Conservation (phyloP, 2,329 filamentous ascomycete species). For the Alternaria angustiovoidea region DNA sequence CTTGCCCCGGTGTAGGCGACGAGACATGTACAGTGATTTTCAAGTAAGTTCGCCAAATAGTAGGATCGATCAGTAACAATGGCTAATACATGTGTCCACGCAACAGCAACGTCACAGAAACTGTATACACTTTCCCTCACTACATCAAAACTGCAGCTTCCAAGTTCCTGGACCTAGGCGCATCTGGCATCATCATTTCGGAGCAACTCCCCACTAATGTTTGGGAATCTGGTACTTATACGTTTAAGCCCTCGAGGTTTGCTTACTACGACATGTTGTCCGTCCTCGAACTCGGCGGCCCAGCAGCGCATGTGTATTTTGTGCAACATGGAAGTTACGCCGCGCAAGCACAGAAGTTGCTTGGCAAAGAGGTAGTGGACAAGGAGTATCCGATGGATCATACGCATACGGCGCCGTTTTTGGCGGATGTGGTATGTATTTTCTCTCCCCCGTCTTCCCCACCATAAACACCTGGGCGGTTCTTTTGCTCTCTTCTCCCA, state of each 20-base stretch:
- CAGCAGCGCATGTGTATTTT: conserved; percentile 45
- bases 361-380: conserved; percentile 27
- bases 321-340: conserved; percentile 66
- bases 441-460: background rate
- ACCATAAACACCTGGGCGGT: background rate
- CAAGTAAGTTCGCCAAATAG: background rate
- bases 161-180: conserved; percentile 63
- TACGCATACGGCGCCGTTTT: conserved; percentile 35
- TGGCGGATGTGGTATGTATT: conserved; percentile 24
- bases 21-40: background rate
- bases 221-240: background rate
- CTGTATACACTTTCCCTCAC: conserved; percentile 66
- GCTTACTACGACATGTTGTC: conserved; percentile 50
- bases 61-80: background rate
- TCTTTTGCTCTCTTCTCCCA: background rate
- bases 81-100: background rate
- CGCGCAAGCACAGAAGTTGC: conserved; percentile 48
- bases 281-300: conserved; percentile 57
- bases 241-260: background rate
- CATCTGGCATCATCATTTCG: conserved; percentile 61
- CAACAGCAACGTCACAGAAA: conserved; percentile 56
- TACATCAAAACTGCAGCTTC: conserved; percentile 66
- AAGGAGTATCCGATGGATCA: conserved; percentile 34
- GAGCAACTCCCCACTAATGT: conserved; percentile 62
- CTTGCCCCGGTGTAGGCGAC: conserved; percentile 38